phyloP scores from a whole-genome alignment of 106 monocot species.

The Acorus gramineus region DNA sequence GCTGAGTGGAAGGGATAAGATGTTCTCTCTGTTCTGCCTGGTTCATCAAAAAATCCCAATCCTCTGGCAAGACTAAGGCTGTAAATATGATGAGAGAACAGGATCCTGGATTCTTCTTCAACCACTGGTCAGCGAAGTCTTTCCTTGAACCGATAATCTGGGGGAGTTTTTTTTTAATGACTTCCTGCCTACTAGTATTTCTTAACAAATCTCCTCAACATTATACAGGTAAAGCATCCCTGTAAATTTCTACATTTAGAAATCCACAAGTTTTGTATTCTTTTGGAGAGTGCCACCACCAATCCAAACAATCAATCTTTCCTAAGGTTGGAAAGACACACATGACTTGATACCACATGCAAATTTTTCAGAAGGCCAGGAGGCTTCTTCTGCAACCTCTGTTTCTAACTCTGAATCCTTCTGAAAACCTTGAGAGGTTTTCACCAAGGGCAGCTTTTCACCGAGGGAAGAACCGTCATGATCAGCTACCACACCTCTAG shows the following conservation, averaged over 20 bases:
- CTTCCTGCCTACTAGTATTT: constrained; percentile 6
- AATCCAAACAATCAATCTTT: constrained; percentile 29
- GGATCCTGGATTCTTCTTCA: constrained; percentile 14
- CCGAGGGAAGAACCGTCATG: constrained; percentile 7
- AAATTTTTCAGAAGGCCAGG: constrained; percentile 13
- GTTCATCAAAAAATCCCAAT: constrained; percentile 30
- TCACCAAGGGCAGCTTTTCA: constrained; percentile 10
- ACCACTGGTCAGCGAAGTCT: constrained; percentile 2
- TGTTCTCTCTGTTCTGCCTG: constrained; percentile 35
- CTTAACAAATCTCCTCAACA: constrained; percentile 9
- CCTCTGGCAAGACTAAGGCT: constrained; percentile 11
- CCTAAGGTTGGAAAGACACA: constrained; percentile 33
- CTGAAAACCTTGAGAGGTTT: constrained; percentile 15
- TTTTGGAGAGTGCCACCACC: constrained; percentile 12
- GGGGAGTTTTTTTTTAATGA: constrained; percentile 1
- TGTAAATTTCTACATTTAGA: constrained; percentile 1
- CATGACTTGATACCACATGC: constrained; percentile 8
- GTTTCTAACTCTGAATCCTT: constrained; percentile 14
- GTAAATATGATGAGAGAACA: constrained; percentile 11
- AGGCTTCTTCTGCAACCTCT: constrained; percentile 11
- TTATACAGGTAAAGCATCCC: constrained; percentile 12
- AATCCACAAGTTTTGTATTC: background rate
- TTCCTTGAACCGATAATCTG: constrained; percentile 19
- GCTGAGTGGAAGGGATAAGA: constrained; percentile 23
- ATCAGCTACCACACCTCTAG: constrained; percentile 22